These are phyloP conservation scores for Closterium sp. DNA, from an alignment of 139 green algal genomes.

Conservation along the genomic window DNA sequence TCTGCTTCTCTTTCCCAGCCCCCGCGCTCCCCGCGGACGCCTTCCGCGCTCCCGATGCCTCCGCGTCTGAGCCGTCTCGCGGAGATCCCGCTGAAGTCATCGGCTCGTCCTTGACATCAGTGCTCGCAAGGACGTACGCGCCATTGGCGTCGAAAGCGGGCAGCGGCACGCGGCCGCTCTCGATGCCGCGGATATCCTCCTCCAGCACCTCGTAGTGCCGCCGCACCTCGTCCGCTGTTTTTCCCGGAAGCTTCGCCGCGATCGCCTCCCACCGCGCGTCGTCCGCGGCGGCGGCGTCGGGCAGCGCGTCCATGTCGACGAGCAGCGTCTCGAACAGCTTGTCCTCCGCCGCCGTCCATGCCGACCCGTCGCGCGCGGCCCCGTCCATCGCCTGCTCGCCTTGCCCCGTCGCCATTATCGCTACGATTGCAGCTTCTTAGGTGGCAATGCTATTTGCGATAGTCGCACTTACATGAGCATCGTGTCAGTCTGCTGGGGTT, in stretches of 20 bases:
- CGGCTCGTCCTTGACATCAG: not conserved
- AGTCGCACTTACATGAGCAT: too few relatives aligned
- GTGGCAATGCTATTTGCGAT: too few relatives aligned
- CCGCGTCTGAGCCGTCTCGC: not conserved
- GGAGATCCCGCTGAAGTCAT: not conserved
- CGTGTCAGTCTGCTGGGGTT: too few relatives aligned
- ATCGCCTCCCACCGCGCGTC: constrained; percentile 42
- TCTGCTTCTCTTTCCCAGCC: not conserved
- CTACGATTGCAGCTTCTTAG: too few relatives aligned
- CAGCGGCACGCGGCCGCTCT: constrained; percentile 15
- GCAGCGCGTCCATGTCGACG: not conserved
- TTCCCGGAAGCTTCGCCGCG: constrained; percentile 34
- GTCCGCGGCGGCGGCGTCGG: not conserved
- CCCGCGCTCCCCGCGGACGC: not conserved
- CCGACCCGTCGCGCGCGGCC: not conserved
- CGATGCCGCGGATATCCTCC: constrained; percentile 33
- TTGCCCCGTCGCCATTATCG: too few relatives aligned
- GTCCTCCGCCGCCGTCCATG: constrained; percentile 33
- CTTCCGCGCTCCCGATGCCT: constrained; percentile 4
- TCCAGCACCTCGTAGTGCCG: constrained; percentile 42
- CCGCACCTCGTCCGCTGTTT: constrained; percentile 20
- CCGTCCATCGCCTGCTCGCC: too few relatives aligned
- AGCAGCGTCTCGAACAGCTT: constrained; percentile 48
- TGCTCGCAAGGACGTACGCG: not conserved
- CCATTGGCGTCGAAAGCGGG: not conserved